A percentile compares a stretch with the other conserved stretches of the same genome.
phyloP scores from a whole-genome alignment of 192 early-diverging fungal genomes.

The Pilaira anomala region DNA sequence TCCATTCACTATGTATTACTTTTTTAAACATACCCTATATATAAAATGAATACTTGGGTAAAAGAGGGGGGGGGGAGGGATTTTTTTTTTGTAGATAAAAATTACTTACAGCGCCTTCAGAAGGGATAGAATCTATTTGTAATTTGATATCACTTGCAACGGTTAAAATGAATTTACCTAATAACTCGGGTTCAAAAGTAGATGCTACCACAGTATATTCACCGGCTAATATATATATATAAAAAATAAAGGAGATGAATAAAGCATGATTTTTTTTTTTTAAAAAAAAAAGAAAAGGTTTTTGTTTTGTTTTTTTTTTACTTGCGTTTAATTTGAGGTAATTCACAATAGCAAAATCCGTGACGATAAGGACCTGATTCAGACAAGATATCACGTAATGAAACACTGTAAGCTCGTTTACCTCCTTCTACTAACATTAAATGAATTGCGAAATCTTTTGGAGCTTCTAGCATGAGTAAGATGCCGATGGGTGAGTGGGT shows the following conservation, averaged over 20 bases:
- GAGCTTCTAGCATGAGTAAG: constrained; percentile 65
- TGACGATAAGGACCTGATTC: constrained; percentile 74
- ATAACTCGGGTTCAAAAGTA: constrained; percentile 69
- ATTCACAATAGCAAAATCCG: constrained; percentile 71
- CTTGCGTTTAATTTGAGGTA: constrained; percentile 57
- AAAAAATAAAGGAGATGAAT: no score
- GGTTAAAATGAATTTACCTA: constrained; percentile 67
- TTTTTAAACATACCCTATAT: constrained; percentile 61
- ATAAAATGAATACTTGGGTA: not conserved
- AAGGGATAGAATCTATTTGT: constrained; percentile 54
- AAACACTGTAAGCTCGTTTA: constrained; percentile 62
- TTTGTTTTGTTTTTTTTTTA: not conserved
- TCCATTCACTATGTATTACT: constrained; percentile 54
- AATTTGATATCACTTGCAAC: constrained; percentile 55
- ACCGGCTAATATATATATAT: constrained; percentile 52
- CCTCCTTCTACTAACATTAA: constrained; percentile 67
- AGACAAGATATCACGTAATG: constrained; percentile 59
- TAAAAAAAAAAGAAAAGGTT: not conserved
- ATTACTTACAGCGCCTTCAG: constrained; percentile 67
- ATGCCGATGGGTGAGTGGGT: constrained; percentile 15
- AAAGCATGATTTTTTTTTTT: not conserved
- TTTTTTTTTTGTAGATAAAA: not conserved
- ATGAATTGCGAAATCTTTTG: constrained; percentile 63
- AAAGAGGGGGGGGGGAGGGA: not conserved
- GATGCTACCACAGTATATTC: constrained; percentile 78